phyloP scores from a whole-genome alignment of 2,329 filamentous ascomycete species.

The Colletotrichum endophyticum region DNA sequence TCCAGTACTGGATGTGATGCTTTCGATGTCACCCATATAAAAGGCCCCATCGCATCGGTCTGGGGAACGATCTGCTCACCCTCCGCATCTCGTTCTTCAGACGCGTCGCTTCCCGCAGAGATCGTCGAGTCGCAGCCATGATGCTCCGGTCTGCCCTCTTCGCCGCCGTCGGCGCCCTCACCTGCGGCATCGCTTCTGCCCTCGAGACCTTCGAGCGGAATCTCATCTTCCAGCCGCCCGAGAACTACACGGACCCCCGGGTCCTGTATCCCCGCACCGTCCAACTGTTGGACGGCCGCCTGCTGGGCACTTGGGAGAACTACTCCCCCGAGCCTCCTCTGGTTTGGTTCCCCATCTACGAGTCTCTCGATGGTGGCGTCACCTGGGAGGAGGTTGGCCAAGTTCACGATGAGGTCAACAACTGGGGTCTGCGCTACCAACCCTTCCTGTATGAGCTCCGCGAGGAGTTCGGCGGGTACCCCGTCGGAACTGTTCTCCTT shows the following conservation, averaged over 20 bases:
- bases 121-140: background rate
- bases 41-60: background rate
- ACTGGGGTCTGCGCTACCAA: slow-evolving; percentile 71
- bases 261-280: slow-evolving; percentile 49
- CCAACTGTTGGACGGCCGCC: slow-evolving; percentile 48
- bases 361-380: slow-evolving; percentile 56
- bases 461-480: slow-evolving; percentile 59
- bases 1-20: background rate
- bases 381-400: slow-evolving; percentile 69
- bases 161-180: slow-evolving; percentile 4
- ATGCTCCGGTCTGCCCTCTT: slow-evolving; percentile 19
- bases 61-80: background rate
- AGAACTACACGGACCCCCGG: slow-evolving; percentile 47
- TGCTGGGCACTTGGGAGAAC: slow-evolving; percentile 61
- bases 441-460: slow-evolving; percentile 71
- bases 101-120: background rate
- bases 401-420: slow-evolving; percentile 67
- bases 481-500: slow-evolving; percentile 66
- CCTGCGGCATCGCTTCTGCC: slow-evolving; percentile 11
- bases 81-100: background rate
- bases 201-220: slow-evolving; percentile 27
- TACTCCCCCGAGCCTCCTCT: slow-evolving; percentile 60
- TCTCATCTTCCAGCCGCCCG: slow-evolving; percentile 46
- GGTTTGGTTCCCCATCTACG: slow-evolving; percentile 60
- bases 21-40: background rate